Conservation (phyloP, 169 alveolate species). For the Plasmodium sp. region DNA sequence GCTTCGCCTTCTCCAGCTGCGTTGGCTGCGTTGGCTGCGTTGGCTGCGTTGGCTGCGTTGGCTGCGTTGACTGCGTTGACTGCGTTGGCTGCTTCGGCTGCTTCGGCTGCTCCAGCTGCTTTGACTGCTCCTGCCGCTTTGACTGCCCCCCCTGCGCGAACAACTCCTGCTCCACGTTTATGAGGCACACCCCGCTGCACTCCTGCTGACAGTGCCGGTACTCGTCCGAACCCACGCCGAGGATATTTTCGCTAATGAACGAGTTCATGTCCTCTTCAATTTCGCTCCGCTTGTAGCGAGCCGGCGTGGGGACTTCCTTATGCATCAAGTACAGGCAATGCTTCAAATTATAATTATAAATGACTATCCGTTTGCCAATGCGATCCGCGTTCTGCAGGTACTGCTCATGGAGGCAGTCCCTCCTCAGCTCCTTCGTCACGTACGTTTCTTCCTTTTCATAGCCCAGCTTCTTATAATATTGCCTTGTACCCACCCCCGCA, state of each 20-base stretch:
- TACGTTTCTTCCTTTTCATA: constrained; percentile 95
- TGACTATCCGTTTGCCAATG: constrained; percentile 37
- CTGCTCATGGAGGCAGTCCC: constrained; percentile 45
- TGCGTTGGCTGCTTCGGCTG: too few relatives aligned
- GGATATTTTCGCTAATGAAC: constrained; percentile 45
- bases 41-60: too few relatives aligned
- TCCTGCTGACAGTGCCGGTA: constrained; percentile 8
- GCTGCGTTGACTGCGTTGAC: too few relatives aligned
- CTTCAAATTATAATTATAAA: constrained; percentile 30
- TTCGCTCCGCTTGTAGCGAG: constrained; percentile 46
- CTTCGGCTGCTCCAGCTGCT: too few relatives aligned
- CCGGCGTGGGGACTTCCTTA: constrained; percentile 16
- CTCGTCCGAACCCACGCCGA: background rate
- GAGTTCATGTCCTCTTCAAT: constrained; percentile 29
- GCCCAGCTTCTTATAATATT: constrained; percentile 97
- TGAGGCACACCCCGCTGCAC: constrained; percentile 5
- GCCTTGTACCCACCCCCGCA: constrained; percentile 99
- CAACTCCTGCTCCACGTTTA: constrained; percentile 1
- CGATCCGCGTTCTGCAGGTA: constrained; percentile 19
- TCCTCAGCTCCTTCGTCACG: constrained; percentile 91
- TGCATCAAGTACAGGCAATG: constrained; percentile 72
- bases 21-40: background rate
- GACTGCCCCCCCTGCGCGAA: background rate
- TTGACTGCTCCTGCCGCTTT: background rate
- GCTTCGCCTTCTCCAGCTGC: background rate